phyloP scores from a whole-genome alignment of 345 rosid species.

The Syzygium aqueum region DNA sequence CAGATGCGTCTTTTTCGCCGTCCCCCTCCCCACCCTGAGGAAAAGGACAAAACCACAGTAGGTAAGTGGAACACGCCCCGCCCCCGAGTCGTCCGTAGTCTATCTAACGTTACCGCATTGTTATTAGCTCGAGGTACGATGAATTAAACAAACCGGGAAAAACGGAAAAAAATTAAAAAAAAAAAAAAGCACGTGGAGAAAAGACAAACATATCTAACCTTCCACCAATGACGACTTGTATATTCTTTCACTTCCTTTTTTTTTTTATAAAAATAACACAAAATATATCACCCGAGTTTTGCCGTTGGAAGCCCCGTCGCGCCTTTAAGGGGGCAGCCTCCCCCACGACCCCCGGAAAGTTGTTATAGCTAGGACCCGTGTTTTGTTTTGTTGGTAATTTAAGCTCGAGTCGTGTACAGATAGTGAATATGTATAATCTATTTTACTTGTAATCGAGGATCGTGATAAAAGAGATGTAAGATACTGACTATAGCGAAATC shows the following conservation, averaged over 20 bases:
- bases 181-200: neutral
- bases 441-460: too few relatives aligned
- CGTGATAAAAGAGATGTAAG: rapidly evolving
- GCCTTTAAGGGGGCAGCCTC: too few relatives aligned
- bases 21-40: too few relatives aligned
- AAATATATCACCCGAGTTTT: neutral
- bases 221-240: neutral
- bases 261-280: neutral
- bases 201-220: neutral
- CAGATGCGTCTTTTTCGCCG: neutral
- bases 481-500: too few relatives aligned
- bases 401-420: too few relatives aligned
- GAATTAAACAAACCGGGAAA: neutral
- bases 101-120: neutral
- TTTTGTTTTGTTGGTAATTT: too few relatives aligned
- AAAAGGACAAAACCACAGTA: neutral
- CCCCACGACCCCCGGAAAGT: too few relatives aligned
- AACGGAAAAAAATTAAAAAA: neutral
- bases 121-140: neutral
- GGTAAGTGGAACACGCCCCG: neutral
- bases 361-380: too few relatives aligned
- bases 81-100: neutral
- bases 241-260: neutral
- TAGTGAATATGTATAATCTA: too few relatives aligned
- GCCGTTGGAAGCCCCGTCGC: neutral